Percentiles rank a stretch among this genome's conserved stretches.
Conservation (phyloP, 2,329 filamentous ascomycete genomes). For the Aspergillus sp. region DNA sequence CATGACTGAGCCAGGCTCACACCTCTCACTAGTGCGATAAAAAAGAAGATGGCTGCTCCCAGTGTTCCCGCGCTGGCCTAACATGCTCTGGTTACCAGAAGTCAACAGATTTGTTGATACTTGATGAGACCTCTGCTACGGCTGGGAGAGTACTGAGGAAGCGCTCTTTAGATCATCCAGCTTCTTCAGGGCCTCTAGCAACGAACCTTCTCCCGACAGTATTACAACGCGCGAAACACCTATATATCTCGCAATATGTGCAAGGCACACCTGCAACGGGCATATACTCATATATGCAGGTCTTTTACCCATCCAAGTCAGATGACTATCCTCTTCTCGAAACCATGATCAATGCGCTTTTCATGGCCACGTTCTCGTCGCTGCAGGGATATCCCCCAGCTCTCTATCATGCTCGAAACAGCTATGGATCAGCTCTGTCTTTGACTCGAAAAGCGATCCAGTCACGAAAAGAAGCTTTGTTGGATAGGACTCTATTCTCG, state of each 20-base stretch:
- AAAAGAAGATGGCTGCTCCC: conserved; percentile 6
- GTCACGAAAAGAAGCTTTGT: neutral
- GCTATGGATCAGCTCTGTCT: conserved; percentile 5
- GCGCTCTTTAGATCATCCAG: neutral
- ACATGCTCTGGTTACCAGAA: conserved; percentile 2
- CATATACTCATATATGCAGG: conserved; percentile 6
- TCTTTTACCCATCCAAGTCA: conserved; percentile 1
- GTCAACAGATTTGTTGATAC: conserved; percentile 3
- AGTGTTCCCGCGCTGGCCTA: conserved; percentile 1
- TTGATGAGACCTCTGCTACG: conserved; percentile 2
- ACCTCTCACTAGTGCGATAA: conserved; percentile 6
- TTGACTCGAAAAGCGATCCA: conserved; percentile 6
- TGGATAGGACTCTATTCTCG: conserved; percentile 3
- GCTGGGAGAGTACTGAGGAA: neutral
- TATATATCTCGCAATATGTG: conserved; percentile 10
- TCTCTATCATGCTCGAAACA: conserved; percentile 5
- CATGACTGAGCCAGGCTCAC: neutral
- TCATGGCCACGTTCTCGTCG: conserved; percentile 6
- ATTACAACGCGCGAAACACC: neutral
- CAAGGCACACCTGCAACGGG: neutral
- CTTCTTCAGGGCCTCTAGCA: neutral
- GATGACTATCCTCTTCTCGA: neutral
- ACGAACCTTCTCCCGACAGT: neutral
- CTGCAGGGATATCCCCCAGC: neutral
- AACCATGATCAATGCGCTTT: neutral